phyloP scores from a whole-genome alignment of 225 moss, liverwort and hornwort species.

The Physcomitrellopsis africana region DNA sequence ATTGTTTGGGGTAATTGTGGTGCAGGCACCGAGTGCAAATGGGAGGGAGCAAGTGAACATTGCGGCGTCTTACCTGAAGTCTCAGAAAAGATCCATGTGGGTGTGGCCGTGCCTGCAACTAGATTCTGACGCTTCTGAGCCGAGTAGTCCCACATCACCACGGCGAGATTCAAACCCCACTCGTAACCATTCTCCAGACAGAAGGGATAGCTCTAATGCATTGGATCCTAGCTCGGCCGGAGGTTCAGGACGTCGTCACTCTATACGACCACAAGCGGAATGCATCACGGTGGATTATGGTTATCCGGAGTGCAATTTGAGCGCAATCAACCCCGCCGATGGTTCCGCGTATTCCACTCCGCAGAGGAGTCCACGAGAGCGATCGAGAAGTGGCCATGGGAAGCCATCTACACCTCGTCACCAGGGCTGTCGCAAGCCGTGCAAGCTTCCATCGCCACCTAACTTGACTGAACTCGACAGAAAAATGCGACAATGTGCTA shows the following conservation, averaged over 20 bases:
- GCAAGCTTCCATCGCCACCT: conserved; percentile 48
- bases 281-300: conserved; percentile 21
- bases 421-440: conserved; percentile 42
- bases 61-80: conserved; percentile 29
- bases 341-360: conserved; percentile 31
- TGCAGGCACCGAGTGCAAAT: neutral
- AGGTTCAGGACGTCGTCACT: conserved; percentile 20
- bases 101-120: conserved; percentile 26
- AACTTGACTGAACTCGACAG: conserved; percentile 32
- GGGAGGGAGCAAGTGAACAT: conserved; percentile 14
- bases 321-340: conserved; percentile 39
- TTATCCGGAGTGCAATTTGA: conserved; percentile 24
- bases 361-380: conserved; percentile 42
- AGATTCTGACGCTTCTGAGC: conserved; percentile 24
- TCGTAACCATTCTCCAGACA: conserved; percentile 21
- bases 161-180: conserved; percentile 28
- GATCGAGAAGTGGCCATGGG: conserved; percentile 27
- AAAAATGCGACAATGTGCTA: conserved; percentile 21
- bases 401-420: conserved; percentile 17
- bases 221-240: neutral
- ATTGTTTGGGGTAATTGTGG: neutral
- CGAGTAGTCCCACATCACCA: conserved; percentile 13
- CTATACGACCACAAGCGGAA: conserved; percentile 36
- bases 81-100: conserved; percentile 23
- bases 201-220: neutral